These are phyloP conservation scores for Trichomonascaceae sp. DNA, from an alignment of 1,139 yeast species.

Conservation along the genomic window DNA sequence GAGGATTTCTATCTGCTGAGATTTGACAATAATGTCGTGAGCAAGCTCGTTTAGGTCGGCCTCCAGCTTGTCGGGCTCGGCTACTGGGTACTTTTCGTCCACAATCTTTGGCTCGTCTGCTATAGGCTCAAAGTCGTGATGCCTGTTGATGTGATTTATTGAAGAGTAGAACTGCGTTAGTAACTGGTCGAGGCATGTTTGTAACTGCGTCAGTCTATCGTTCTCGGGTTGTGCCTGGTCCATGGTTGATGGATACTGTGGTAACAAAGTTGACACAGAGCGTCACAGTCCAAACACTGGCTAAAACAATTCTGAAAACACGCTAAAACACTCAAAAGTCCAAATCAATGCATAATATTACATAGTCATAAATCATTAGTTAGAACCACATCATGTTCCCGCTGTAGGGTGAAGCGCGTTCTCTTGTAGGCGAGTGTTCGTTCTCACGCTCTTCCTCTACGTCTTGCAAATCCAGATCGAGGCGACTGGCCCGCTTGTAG, in stretches of 20 bases:
- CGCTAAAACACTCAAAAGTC: neutral
- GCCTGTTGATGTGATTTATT: conserved; percentile 67
- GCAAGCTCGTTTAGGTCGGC: conserved; percentile 40
- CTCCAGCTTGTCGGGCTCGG: conserved; percentile 27
- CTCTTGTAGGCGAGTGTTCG: neutral
- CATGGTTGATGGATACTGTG: too few species aligned
- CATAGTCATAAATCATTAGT: conserved; percentile 4
- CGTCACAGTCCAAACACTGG: too few species aligned
- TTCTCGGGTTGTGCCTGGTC: too few species aligned
- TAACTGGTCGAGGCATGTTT: conserved; percentile 80
- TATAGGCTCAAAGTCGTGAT: conserved; percentile 45
- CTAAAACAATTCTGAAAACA: neutral
- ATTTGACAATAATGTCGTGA: conserved; percentile 69
- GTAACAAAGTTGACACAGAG: too few species aligned
- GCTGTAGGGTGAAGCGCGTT: conserved; percentile 1
- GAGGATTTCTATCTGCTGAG: conserved; percentile 74
- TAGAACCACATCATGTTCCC: neutral
- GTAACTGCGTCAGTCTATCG: conserved; percentile 85
- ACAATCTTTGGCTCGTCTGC: conserved; percentile 38
- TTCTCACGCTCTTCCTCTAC: conserved; percentile 8
- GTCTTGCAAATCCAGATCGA: conserved; percentile 7
- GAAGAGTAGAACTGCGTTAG: conserved; percentile 89
- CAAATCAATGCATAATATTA: neutral
- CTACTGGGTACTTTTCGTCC: conserved; percentile 35
- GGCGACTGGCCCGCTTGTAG: too few species aligned